Evolutionary conservation across 1,284 basidiomycete species (phyloP), one percentile per base, ranked within the genome.

Genomic region (Rhodofomes roseus): DNA sequence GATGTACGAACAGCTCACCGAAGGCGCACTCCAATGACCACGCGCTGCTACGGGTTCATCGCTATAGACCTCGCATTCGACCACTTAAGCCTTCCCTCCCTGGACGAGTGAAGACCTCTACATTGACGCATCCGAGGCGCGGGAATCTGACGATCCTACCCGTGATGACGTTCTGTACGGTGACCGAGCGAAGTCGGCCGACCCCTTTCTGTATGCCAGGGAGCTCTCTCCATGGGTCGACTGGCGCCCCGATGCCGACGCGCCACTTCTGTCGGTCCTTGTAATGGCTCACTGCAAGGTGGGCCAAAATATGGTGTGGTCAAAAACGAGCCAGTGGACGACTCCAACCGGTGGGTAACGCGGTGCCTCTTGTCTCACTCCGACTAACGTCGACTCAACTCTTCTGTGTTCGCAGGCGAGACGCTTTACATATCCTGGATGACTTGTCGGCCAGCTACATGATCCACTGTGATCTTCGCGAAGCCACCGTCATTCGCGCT

Each of bases 211-310:
- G 18, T 34, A 34, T 3, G 29, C 8, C 14, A 54, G 36, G 36
- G 53, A 54, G 37, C 36, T 54, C 34, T 54, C 53, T 6, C 40
- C 54, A 14, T 55, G 39, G 39, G 4, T 41, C 25, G 27, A 43
- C 22, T 55, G 54, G 54, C 36, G 20, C 18, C 54, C 37, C 20
- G 20, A 23, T 4, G 22, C 39, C 5, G 39, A 55, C 18, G 36
- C 54, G 20, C 54, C 54, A 8, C 54, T 55, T 16, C 14, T 55
- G 37, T 39, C 54, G 9, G 54, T 55, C 18, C 54, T 55, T 12
- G 54, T 55, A 3, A 25, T 55, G 20, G 25, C 23, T 7, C 54
- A 27, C n/a, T 36, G 7, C 34, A 12, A 36, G 37, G 39, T n/a
- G 39, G 39, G 20, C 25, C n/a, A 11, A 55, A 39, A 18, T 55